phyloP scores from a whole-genome alignment of 108 stramenopile genomes.

The Conticribra guillardii region DNA sequence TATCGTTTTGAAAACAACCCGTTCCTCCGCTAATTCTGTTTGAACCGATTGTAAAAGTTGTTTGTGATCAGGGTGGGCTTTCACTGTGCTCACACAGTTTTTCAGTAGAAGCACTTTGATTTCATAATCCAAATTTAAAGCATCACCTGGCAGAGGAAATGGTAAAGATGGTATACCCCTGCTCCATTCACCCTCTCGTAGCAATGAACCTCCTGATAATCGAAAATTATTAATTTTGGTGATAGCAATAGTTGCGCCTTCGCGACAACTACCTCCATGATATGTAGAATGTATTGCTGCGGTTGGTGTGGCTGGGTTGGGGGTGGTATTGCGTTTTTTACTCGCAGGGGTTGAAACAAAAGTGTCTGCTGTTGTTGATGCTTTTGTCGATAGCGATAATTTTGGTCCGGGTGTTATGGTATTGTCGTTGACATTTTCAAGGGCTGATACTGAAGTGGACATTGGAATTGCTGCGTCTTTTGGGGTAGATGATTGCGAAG shows the following conservation, averaged over 20 bases:
- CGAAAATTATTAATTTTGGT: conserved; percentile 38
- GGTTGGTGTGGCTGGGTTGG: no score
- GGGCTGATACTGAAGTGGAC: no score
- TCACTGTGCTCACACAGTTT: conserved; percentile 26
- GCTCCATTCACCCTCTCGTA: not conserved
- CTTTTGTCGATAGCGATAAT: no score
- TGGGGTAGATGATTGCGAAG: no score
- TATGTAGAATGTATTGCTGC: no score
- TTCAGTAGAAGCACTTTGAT: conserved; percentile 56
- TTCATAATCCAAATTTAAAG: conserved; percentile 66
- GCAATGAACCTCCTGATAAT: conserved; percentile 4
- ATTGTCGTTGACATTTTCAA: no score
- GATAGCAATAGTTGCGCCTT: conserved; percentile 20
- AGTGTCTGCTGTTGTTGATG: no score
- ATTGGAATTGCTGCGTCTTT: no score
- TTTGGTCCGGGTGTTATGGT: no score
- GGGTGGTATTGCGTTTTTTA: no score
- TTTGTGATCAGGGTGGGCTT: no score
- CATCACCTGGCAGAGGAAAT: conserved; percentile 39
- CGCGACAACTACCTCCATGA: not conserved
- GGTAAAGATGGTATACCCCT: conserved; percentile 3
- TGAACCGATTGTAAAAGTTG: conserved; percentile 11
- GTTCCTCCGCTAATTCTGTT: conserved; percentile 25
- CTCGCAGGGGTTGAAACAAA: no score
- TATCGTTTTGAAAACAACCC: conserved; percentile 16